These are phyloP conservation scores for Pichia sorboxylosa DNA, from an alignment of 1,139 yeast species.

Conservation along the genomic window DNA sequence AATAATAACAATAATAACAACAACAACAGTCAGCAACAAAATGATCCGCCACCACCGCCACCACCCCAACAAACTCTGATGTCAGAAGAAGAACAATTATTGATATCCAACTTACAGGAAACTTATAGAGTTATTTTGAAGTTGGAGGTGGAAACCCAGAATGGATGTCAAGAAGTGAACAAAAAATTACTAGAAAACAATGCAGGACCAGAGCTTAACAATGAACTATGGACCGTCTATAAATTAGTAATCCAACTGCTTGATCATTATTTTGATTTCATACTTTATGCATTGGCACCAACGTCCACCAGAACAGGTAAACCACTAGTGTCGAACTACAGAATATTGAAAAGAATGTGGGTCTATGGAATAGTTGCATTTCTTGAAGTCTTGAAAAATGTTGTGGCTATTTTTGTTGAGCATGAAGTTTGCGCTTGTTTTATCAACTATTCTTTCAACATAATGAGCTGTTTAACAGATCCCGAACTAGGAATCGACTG, in stretches of 20 bases:
- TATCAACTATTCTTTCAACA: slow-evolving; percentile 24
- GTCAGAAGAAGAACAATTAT: slow-evolving; percentile 57
- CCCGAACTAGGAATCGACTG: slow-evolving; percentile 34
- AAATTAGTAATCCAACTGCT: slow-evolving; percentile 53
- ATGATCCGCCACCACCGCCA: too few species aligned
- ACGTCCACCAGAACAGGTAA: slow-evolving; percentile 58
- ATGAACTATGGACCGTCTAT: slow-evolving; percentile 62
- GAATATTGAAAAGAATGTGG: slow-evolving; percentile 72
- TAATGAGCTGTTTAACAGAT: slow-evolving; percentile 25
- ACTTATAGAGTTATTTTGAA: slow-evolving; percentile 60
- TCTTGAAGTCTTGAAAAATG: slow-evolving; percentile 66
- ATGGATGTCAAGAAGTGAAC: slow-evolving; percentile 47
- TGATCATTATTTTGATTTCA: slow-evolving; percentile 60
- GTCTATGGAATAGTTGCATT: slow-evolving; percentile 74
- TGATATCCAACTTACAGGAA: slow-evolving; percentile 61
- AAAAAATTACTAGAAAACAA: slow-evolving; percentile 39
- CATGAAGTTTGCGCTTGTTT: slow-evolving; percentile 27
- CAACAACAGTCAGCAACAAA: slow-evolving; percentile 34
- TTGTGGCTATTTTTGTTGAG: slow-evolving; percentile 33
- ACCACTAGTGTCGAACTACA: slow-evolving; percentile 61
- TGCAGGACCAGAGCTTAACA: slow-evolving; percentile 40
- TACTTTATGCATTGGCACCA: slow-evolving; percentile 60
- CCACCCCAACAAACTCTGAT: slow-evolving; percentile 28
- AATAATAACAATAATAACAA: slow-evolving; percentile 11
- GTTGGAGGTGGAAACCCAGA: slow-evolving; percentile 58